Evolutionary conservation across 2,329 filamentous ascomycete species (phyloP).

Genomic region (Ploettnerulaceae sp.): DNA sequence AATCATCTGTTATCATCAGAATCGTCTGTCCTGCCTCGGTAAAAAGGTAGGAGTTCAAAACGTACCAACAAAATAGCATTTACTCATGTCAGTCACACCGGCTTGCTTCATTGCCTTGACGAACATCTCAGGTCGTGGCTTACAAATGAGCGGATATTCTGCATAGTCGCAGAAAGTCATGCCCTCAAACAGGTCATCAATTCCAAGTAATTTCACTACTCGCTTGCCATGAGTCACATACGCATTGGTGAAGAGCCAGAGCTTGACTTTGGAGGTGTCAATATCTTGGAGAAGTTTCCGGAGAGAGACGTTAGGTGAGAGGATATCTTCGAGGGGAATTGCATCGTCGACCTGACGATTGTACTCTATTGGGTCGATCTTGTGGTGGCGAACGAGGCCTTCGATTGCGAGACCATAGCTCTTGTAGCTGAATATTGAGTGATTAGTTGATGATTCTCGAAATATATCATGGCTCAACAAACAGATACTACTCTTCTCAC

Average conservation of each 20-base stretch:
- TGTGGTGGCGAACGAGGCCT: conserved; percentile 86
- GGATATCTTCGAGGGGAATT: conserved; percentile 76
- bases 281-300: conserved; percentile 75
- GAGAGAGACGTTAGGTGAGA: conserved; percentile 72
- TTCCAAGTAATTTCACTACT: conserved; percentile 72
- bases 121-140: conserved; percentile 79
- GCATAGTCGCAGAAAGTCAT: conserved; percentile 93
- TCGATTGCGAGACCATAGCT: conserved; percentile 97
- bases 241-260: conserved; percentile 96
- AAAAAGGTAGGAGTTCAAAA: conserved; percentile 15
- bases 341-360: conserved; percentile 94
- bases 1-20: conserved; percentile 63
- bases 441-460: too few species aligned
- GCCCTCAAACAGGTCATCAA: conserved; percentile 90
- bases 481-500: too few species aligned
- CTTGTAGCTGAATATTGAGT: too few species aligned
- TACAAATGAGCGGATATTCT: conserved; percentile 71
- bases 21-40: background rate
- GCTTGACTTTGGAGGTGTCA: conserved; percentile 74
- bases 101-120: conserved; percentile 85
- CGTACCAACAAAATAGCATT: conserved; percentile 92
- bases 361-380: conserved; percentile 92
- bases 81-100: conserved; percentile 57
- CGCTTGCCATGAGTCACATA: conserved; percentile 83
- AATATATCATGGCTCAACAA: too few species aligned